Base-by-base conservation (phyloP, 495 filamentous ascomycete genomes). In the Penicillium alfredii region DNA sequence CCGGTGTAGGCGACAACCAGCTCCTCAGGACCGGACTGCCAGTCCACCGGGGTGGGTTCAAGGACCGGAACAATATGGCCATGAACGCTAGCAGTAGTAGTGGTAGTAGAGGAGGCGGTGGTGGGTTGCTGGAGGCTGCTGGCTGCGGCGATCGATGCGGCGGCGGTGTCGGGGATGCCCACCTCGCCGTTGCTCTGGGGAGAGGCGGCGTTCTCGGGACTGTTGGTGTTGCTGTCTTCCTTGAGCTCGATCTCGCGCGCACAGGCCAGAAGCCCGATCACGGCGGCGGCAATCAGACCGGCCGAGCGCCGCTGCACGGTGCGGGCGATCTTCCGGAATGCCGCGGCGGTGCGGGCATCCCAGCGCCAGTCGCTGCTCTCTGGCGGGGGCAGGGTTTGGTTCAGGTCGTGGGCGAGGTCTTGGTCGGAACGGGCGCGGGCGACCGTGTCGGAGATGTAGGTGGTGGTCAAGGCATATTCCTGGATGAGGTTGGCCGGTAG, bases 1-100 rank as follows among this genome's bases (percentile, higher is more conserved):
- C 84, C 84, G 0, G 84, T 86, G 44, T 84, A 88, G 4, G 83
- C 84, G 8, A 89, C 78, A 4, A 82, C 76, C 30, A 89, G 57
- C 45, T 86, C 79, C 26, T 82, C 69, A 4, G 68, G 68, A 7
- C 66, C 64, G 4, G 63, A 69, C 33, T 70, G 61, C 66, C 65
- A 69, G 34, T 67, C 64, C 7, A 51, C 52, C 9, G 64, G 58
- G 0, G 51, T 45, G 9, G 61, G 58, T 6, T 63, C 53, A 1
- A 71, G 38, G 10, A 71, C 63, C 8, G 67, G 67, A n/a, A 71
- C 67, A 25, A 71, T 62, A n/a, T 60, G 65, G 1, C 59, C 60
- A 8, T 55, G 56, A 11, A 38, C 25, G 17, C 34, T 50, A 30
- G 51, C 53, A 16, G 10, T 48, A 16, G 30, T 18, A 19, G 38